A percentile compares a stretch with the other conserved stretches of the same genome.
phyloP scores from a whole-genome alignment of 768 basidiomycete species.

The Clitopilus passeckerianus region DNA sequence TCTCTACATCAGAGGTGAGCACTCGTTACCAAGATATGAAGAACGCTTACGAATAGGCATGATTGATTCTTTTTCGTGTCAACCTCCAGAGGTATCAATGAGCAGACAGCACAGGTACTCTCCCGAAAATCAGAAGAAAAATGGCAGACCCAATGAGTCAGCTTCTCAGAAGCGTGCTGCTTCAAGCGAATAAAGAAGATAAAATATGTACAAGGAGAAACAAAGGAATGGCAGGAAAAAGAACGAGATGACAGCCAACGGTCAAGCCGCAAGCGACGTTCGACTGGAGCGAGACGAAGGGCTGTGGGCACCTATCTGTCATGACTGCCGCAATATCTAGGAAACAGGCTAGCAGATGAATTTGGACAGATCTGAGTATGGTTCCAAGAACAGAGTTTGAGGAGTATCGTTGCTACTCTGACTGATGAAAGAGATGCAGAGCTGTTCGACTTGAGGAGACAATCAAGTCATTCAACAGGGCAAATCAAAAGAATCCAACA shows the following conservation, averaged over 20 bases:
- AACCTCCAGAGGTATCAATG: background rate
- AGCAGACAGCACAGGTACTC: background rate
- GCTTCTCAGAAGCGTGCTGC: background rate
- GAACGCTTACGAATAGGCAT: constrained; percentile 9
- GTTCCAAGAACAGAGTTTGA: background rate
- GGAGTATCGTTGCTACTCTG: background rate
- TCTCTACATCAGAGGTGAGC: background rate
- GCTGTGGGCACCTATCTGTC: background rate
- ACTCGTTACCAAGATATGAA: background rate
- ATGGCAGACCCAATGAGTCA: background rate
- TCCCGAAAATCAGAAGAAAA: background rate
- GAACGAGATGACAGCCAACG: background rate
- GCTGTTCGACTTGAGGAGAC: background rate
- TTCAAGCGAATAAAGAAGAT: background rate
- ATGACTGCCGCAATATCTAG: background rate
- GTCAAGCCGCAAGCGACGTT: background rate
- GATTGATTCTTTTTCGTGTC: background rate
- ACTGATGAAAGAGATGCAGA: background rate
- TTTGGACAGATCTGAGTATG: background rate
- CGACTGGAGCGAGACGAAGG: background rate
- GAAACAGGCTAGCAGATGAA: background rate
- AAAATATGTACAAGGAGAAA: background rate
- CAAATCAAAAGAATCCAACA: background rate
- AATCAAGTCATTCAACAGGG: background rate
- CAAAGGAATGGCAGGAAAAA: background rate